phyloP scores from a whole-genome alignment of 306 rosid species.

The Inga laurina region DNA sequence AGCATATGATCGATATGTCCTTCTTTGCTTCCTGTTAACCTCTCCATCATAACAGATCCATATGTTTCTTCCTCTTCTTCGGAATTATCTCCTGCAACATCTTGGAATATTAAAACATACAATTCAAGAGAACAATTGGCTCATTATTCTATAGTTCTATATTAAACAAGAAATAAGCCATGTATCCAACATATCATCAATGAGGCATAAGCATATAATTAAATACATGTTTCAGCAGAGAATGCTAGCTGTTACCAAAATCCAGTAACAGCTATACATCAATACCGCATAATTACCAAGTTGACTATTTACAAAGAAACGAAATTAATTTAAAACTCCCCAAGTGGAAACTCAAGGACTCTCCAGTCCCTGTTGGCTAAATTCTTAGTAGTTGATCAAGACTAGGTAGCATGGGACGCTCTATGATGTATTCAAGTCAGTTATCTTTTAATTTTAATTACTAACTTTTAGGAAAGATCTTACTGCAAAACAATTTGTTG shows the following conservation, averaged over 20 bases:
- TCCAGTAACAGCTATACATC: neutral
- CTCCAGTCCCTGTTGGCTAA: neutral
- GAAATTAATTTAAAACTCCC: neutral
- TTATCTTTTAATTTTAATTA: too few species aligned
- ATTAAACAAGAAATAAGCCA: constrained; percentile 15
- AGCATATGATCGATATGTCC: constrained; percentile 95
- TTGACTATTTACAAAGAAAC: neutral
- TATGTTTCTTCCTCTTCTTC: constrained; percentile 67
- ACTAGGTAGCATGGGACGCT: neutral
- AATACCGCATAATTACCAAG: neutral
- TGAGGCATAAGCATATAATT: constrained; percentile 26
- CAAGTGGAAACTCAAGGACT: neutral
- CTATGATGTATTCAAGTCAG: neutral
- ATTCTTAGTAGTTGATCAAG: neutral
- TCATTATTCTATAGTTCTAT: neutral
- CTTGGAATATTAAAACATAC: constrained; percentile 3
- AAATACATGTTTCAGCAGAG: neutral
- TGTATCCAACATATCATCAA: constrained; percentile 4
- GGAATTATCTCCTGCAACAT: constrained; percentile 48
- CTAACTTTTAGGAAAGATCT: neutral
- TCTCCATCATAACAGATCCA: constrained; percentile 85
- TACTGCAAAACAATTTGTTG: neutral
- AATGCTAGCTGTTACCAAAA: neutral
- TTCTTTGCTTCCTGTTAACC: constrained; percentile 72
- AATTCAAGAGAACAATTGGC: constrained; percentile 20